phyloP scores from a whole-genome alignment of 768 basidiomycete species.

The Tricholoma flavovirens region DNA sequence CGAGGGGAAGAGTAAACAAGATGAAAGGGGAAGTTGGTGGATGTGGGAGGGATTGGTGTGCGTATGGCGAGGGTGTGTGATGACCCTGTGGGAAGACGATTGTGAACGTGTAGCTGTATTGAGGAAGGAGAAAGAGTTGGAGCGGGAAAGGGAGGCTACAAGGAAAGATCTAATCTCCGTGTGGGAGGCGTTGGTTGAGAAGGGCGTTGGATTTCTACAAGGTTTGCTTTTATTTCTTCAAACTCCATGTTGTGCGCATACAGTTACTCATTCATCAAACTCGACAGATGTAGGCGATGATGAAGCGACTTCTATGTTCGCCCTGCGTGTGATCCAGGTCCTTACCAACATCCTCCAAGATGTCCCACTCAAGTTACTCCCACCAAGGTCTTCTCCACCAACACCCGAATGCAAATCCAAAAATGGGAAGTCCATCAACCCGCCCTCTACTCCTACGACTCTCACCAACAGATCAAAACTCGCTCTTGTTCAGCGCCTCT shows the following conservation, averaged over 20 bases:
- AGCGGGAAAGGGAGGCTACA: slow-evolving; percentile 10
- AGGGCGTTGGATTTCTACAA: slow-evolving; percentile 40
- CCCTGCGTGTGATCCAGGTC: slow-evolving; percentile 33
- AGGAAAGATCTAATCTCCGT: slow-evolving; percentile 45
- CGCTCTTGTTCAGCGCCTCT: slow-evolving; percentile 52
- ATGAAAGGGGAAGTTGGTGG: slow-evolving; percentile 5
- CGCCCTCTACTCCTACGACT: slow-evolving; percentile 3
- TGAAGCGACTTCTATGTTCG: slow-evolving; percentile 38
- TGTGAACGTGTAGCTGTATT: neutral
- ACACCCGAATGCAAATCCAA: slow-evolving; percentile 7
- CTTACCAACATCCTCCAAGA: slow-evolving; percentile 46
- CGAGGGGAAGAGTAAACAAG: neutral
- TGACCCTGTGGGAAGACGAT: slow-evolving; percentile 2
- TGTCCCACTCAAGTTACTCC: slow-evolving; percentile 35
- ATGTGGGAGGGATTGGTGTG: slow-evolving; percentile 18
- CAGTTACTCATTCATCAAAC: slow-evolving; percentile 3
- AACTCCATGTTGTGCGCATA: neutral
- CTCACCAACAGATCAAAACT: slow-evolving; percentile 42
- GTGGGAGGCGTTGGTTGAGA: slow-evolving; percentile 54
- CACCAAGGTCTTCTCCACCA: slow-evolving; percentile 17
- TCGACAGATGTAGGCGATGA: slow-evolving; percentile 31
- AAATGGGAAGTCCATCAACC: slow-evolving; percentile 2
- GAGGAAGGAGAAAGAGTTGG: slow-evolving; percentile 6
- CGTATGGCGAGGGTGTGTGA: slow-evolving; percentile 12
- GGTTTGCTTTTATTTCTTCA: slow-evolving; percentile 26